Evolutionary conservation across 2,329 filamentous ascomycete genomes (phyloP), one percentile per base, ranked within the genome.

Genomic region (Sclerotinia trifoliorum): DNA sequence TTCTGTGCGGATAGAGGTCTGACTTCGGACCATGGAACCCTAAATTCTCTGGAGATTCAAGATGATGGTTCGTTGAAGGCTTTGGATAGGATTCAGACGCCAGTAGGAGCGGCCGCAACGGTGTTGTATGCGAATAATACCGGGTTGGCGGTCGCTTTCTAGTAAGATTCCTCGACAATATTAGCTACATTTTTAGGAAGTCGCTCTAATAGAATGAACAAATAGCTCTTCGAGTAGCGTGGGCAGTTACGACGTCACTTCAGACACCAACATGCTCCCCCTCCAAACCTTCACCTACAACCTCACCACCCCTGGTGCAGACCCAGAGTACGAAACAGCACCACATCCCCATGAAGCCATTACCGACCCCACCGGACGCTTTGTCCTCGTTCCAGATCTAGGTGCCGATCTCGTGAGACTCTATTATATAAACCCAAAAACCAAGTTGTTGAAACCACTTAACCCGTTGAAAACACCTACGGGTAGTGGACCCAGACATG

Each of bases 401-500:
- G 81, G 84, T 21, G 78, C 80, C 0, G 84, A 86, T 69, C 64
- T 79, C 0, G 74, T 85, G 29, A 80, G 80, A 57, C 77, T 86
- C 17, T 85, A 81, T 72, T 70, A 74, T 49, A 81, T 84, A 70
- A 76, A 83, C 69, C 72, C 75, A 4, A 68, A 73, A 0, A 80
- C 75, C 4, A 80, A 80, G 26, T 70, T 75, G 1, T 77, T 84
- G 32, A 71, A 80, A 26, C 69, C 77, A 42, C 65, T 78, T 62
- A 44, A 73, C 44, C 39, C 75, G 1, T 26, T 63, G 13, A 63
- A 39, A 19, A 51, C 60, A 39, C 60, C 60, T 11, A 35, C 32
- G 1, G 83, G 82, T 21, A 80, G 77, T 19, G 84, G 84, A 0
- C 84, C 84, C 0, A 78, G 84, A 26, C 84, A 86, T 70, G 84